These are phyloP conservation scores for Botrytis galanthina DNA, from an alignment of 2,329 filamentous ascomycete species.

Conservation along the genomic window DNA sequence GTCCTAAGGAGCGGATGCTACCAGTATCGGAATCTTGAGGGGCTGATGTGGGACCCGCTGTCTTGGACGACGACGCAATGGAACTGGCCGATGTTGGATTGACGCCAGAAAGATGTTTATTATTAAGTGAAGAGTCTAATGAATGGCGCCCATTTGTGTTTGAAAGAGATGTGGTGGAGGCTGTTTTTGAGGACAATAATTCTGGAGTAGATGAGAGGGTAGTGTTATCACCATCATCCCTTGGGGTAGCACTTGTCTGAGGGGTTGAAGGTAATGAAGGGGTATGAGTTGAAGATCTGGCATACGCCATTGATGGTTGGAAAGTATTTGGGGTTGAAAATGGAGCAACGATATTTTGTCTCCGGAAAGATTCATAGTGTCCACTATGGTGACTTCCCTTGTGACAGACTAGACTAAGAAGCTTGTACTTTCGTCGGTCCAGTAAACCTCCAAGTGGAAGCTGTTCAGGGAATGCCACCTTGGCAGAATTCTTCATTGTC, in stretches of 20 bases:
- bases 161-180: slow-evolving; percentile 33
- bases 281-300: slow-evolving; percentile 31
- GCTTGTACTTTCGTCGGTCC: slow-evolving; percentile 74
- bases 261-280: slow-evolving; percentile 35
- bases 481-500: slow-evolving; percentile 91
- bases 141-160: slow-evolving; percentile 25
- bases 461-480: slow-evolving; percentile 88
- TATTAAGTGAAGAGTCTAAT: slow-evolving; percentile 21
- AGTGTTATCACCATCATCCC: slow-evolving; percentile 28
- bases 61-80: slow-evolving; percentile 24
- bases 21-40: slow-evolving; percentile 47
- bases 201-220: slow-evolving; percentile 35
- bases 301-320: slow-evolving; percentile 69
- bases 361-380: slow-evolving; percentile 93
- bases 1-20: slow-evolving; percentile 56
- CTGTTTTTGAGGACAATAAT: slow-evolving; percentile 33
- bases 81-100: slow-evolving; percentile 25
- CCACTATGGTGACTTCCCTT: slow-evolving; percentile 95
- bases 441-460: slow-evolving; percentile 78
- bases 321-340: slow-evolving; percentile 82
- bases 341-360: slow-evolving; percentile 75
- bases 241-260: slow-evolving; percentile 38
- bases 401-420: slow-evolving; percentile 86
- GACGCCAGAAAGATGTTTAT: slow-evolving; percentile 17
- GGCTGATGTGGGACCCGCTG: slow-evolving; percentile 28